phyloP scores from a whole-genome alignment of 345 rosid species.

The Geranium brycei region DNA sequence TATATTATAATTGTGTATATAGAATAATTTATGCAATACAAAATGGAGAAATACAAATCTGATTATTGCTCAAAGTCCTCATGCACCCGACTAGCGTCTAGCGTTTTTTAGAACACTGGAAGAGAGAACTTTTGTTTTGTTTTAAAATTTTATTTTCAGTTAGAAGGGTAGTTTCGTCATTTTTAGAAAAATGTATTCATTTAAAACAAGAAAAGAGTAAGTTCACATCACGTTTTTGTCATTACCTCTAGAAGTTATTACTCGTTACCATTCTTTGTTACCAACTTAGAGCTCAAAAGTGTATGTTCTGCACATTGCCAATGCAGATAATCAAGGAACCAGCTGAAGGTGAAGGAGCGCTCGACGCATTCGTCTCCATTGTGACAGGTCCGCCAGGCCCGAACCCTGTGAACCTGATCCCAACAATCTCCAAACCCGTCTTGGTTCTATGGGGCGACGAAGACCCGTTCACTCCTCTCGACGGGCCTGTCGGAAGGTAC shows the following conservation, averaged over 20 bases:
- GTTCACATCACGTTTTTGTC: no score
- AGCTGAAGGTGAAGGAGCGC: slow-evolving; percentile 66
- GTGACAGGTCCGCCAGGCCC: slow-evolving; percentile 96
- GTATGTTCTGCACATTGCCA: neutral
- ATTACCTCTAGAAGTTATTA: neutral
- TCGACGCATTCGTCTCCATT: slow-evolving; percentile 77
- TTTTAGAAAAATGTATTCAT: no score
- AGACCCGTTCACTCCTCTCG: slow-evolving; percentile 75
- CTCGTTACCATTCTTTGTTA: neutral
- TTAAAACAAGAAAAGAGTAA: no score
- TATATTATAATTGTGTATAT: no score
- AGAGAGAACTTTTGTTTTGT: no score
- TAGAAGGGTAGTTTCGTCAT: no score
- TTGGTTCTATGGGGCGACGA: slow-evolving; percentile 74
- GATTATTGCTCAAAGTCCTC: no score
- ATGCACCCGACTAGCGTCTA: no score
- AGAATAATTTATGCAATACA: no score
- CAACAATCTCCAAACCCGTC: slow-evolving; percentile 39
- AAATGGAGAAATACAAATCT: no score
- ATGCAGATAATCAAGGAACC: slow-evolving; percentile 69
- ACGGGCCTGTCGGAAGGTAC: slow-evolving; percentile 79
- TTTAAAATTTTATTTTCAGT: no score
- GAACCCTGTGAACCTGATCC: slow-evolving; percentile 53
- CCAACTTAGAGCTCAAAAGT: neutral
- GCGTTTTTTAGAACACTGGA: no score